Evolutionary conservation across 305 asterid species (phyloP).

Genomic region (Plantago coronopus): DNA sequence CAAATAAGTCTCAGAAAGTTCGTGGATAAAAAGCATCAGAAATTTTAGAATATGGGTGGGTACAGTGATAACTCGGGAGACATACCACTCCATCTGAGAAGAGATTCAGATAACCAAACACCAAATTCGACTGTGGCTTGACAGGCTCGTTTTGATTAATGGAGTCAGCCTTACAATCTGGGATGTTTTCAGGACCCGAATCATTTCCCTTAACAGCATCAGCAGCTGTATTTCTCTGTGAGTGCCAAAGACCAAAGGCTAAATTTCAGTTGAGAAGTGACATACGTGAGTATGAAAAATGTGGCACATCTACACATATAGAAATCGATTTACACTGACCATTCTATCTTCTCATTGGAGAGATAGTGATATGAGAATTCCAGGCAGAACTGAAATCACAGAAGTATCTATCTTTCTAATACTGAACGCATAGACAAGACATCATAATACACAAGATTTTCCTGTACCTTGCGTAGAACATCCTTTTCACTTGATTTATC

Average conservation of each 20-base stretch:
- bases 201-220: slow-evolving; percentile 32
- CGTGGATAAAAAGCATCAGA: slow-evolving; percentile 7
- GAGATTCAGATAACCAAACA: slow-evolving; percentile 94
- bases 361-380: not conserved
- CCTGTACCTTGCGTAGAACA: slow-evolving; percentile 67
- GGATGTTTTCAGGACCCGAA: slow-evolving; percentile 28
- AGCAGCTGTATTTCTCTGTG: slow-evolving; percentile 57
- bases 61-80: not conserved
- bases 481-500: slow-evolving; percentile 34
- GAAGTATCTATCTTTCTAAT: not conserved
- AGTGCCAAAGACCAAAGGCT: slow-evolving; percentile 21
- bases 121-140: slow-evolving; percentile 69
- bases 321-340: slow-evolving; percentile 15
- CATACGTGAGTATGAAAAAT: not conserved
- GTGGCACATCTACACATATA: not conserved
- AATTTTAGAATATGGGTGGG: not conserved
- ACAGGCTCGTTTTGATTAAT: slow-evolving; percentile 32
- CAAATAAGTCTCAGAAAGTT: slow-evolving; percentile 15
- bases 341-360: slow-evolving; percentile 10
- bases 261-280: slow-evolving; percentile 15
- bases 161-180: slow-evolving; percentile 27
- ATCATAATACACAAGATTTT: slow-evolving; percentile 22
- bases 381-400: not conserved
- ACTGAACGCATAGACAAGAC: not conserved
- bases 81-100: slow-evolving; percentile 98